Conservation (phyloP, 495 filamentous ascomycete species). For the Talaromyces ruber region DNA sequence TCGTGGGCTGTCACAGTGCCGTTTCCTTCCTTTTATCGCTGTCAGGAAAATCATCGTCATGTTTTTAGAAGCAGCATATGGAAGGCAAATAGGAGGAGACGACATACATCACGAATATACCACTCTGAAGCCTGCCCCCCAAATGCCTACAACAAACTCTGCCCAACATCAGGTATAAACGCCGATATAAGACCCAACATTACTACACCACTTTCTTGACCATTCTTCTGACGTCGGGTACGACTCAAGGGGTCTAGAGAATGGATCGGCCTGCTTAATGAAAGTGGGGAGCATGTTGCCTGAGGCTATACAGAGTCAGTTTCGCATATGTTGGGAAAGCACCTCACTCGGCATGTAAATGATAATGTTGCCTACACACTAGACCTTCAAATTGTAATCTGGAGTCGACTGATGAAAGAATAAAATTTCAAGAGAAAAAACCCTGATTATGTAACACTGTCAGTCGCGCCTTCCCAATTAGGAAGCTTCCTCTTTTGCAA, state of each 20-base stretch:
- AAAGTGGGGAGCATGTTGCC: too few species aligned
- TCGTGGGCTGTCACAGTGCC: constrained; percentile 20
- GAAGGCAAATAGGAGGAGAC: constrained; percentile 2
- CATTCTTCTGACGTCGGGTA: constrained; percentile 18
- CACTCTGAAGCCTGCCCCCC: constrained; percentile 24
- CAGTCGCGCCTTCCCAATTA: not conserved
- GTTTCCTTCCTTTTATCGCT: constrained; percentile 12
- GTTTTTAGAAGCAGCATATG: not conserved
- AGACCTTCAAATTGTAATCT: too few species aligned
- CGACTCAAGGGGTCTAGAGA: constrained; percentile 39
- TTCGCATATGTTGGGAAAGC: too few species aligned
- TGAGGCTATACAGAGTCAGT: too few species aligned
- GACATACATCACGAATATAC: constrained; percentile 28
- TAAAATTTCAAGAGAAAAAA: too few species aligned
- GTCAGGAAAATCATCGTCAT: not conserved
- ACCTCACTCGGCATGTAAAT: too few species aligned
- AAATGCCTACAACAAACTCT: constrained; percentile 27
- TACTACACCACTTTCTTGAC: constrained; percentile 33
- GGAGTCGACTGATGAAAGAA: too few species aligned
- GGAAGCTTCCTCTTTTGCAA: not conserved
- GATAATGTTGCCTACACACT: too few species aligned
- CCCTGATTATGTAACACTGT: too few species aligned
- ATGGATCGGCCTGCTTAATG: too few species aligned
- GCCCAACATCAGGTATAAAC: constrained; percentile 27
- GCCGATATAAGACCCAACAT: constrained; percentile 36